Evolutionary conservation across 2,329 filamentous ascomycete species (phyloP), one percentile per base, ranked within the genome.

Genomic region (Chalaropsis thielavioides): DNA sequence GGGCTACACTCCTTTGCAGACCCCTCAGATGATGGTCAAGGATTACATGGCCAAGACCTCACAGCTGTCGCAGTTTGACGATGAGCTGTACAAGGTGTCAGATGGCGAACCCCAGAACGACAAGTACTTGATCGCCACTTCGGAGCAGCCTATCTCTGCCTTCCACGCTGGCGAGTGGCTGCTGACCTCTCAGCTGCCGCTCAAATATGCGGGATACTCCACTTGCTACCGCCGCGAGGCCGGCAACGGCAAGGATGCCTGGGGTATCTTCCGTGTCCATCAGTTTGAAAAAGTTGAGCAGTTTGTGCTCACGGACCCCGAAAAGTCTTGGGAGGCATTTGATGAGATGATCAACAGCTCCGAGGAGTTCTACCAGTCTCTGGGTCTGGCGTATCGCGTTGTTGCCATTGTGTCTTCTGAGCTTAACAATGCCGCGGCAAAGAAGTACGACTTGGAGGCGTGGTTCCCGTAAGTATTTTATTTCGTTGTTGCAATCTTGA

Each of bases 31-130:
- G 80, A 96, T 97, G 89, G 83, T 92, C 68, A 89, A 89, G 75
- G 89, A 95, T 62, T 87, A 90, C 74, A 99, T 99, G 94, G 92
- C 89, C 67, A 97, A 97, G 81, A 99, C 94, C 0, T 94, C 94
- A 1, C 94, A 99, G 77, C 84, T 99, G 31, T 91, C 94, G 70
- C 89, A 96, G 72, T 99, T 99, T 72, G 94, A 99, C 72, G 94
- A 97, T 75, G 92, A 97, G 76, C 80, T 99, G 62, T 99, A 99
- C 82, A 97, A 97, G 78, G 92, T 99, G 27, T 85, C 92, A 69
- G 88, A 88, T 73, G 89, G 90, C 67, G 90, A 95, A 71, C 85
- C 90, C 69, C 84, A 90, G 71, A 90, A 88, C 62, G 94, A 97
- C 77, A 96, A 96, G 78, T 86, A 87, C 70, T 59, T 81, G 60